Evolutionary conservation across 2,329 filamentous ascomycete species (phyloP).

Genomic region (Cercospora zeae-maydis): DNA sequence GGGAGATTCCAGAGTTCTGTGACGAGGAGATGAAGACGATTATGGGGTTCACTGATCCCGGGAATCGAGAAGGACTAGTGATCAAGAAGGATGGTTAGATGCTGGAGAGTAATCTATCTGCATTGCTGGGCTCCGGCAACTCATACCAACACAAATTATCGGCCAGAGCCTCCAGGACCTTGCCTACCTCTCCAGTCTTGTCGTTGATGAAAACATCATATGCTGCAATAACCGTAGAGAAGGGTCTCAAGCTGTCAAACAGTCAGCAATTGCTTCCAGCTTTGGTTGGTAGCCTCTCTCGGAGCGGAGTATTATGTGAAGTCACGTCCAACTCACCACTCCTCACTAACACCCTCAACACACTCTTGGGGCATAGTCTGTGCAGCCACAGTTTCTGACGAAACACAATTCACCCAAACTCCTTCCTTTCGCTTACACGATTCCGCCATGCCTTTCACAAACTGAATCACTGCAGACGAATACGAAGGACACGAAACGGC

Average conservation of each 20-base stretch:
- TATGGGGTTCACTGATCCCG: slow-evolving; percentile 33
- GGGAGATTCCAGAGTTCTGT: slow-evolving; percentile 27
- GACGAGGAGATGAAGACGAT: slow-evolving; percentile 32
- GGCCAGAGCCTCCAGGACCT: slow-evolving; percentile 46
- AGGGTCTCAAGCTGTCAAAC: slow-evolving; percentile 36
- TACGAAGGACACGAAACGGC: slow-evolving; percentile 45
- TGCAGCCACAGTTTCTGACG: slow-evolving; percentile 48
- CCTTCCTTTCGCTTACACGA: slow-evolving; percentile 35
- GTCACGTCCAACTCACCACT: background rate
- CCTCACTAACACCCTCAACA: slow-evolving; percentile 28
- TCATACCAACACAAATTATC: slow-evolving; percentile 42
- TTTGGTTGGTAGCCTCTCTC: background rate
- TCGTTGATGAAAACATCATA: slow-evolving; percentile 49
- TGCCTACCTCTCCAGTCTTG: slow-evolving; percentile 38
- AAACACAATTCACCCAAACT: slow-evolving; percentile 44
- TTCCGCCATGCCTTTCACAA: slow-evolving; percentile 41
- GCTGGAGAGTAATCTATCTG: slow-evolving; percentile 15
- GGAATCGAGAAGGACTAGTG: slow-evolving; percentile 32
- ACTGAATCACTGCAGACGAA: slow-evolving; percentile 47
- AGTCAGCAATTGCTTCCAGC: background rate
- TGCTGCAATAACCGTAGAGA: slow-evolving; percentile 45
- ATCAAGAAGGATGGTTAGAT: slow-evolving; percentile 18
- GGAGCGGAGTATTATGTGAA: background rate
- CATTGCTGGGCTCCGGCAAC: slow-evolving; percentile 42
- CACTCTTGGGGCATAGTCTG: slow-evolving; percentile 46